These are phyloP conservation scores for Venustampulla echinocandica DNA, from an alignment of 495 filamentous ascomycete species.

Conservation along the genomic window DNA sequence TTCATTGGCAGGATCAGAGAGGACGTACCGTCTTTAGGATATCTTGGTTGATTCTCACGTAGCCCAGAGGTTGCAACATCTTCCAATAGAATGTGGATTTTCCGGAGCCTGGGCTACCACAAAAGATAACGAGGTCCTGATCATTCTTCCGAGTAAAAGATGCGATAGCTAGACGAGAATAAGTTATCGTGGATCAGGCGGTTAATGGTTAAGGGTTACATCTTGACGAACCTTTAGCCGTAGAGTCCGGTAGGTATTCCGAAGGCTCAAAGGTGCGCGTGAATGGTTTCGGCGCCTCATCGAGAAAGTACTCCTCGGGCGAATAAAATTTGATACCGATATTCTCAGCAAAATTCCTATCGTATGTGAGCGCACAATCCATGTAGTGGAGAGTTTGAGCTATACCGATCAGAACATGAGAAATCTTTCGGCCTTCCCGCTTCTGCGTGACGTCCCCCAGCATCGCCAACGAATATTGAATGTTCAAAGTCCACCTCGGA, in stretches of 20 bases:
- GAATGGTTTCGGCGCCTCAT: constrained; percentile 52
- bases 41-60: constrained; percentile 87
- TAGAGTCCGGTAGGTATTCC: constrained; percentile 29
- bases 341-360: constrained; percentile 72
- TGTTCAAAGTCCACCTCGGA: constrained; percentile 53
- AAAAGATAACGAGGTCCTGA: constrained; percentile 74
- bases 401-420: constrained; percentile 72
- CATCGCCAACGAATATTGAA: constrained; percentile 88
- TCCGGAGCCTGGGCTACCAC: constrained; percentile 79
- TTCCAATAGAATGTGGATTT: constrained; percentile 88
- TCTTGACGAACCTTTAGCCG: constrained; percentile 10
- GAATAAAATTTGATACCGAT: constrained; percentile 71
- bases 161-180: constrained; percentile 8
- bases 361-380: constrained; percentile 13
- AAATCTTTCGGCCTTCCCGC: constrained; percentile 36
- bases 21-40: constrained; percentile 65
- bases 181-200: neutral
- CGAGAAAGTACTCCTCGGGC: constrained; percentile 85
- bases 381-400: constrained; percentile 1
- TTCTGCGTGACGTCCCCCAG: constrained; percentile 43
- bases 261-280: constrained; percentile 58
- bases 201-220: neutral
- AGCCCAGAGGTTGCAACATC: constrained; percentile 67
- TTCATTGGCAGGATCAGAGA: neutral
- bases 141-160: constrained; percentile 54